Conservation (phyloP, 1,284 basidiomycete species). For the Agroathelia rolfsii region DNA sequence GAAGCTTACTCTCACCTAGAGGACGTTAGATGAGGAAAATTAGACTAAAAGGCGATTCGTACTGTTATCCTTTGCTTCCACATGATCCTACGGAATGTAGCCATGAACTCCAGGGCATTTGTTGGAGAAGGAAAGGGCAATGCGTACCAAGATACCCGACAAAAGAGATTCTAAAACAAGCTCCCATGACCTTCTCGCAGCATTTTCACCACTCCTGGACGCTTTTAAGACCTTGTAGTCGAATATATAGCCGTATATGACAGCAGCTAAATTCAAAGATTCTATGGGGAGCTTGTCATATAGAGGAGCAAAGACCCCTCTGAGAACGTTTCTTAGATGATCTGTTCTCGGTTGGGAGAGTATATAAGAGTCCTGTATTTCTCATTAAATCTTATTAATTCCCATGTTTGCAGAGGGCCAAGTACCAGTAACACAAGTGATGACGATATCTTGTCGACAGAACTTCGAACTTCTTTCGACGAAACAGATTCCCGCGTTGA, state of each 20-base stretch:
- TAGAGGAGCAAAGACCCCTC: constrained; percentile 17
- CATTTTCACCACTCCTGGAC: constrained; percentile 12
- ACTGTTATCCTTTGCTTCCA: too few relatives aligned
- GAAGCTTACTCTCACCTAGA: too few relatives aligned
- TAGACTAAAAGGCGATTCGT: too few relatives aligned
- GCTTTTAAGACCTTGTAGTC: constrained; percentile 18
- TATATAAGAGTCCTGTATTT: constrained; percentile 14
- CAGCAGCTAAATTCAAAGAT: constrained; percentile 18
- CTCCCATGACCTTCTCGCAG: constrained; percentile 20
- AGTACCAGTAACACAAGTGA: constrained; percentile 8
- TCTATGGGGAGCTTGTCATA: constrained; percentile 16
- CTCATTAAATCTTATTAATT: constrained; percentile 3
- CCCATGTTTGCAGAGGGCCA: too few relatives aligned
- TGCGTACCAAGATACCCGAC: constrained; percentile 24
- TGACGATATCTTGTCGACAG: constrained; percentile 9
- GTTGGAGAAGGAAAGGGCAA: too few relatives aligned
- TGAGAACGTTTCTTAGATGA: constrained; percentile 16
- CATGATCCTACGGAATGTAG: too few relatives aligned
- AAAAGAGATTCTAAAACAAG: constrained; percentile 18
- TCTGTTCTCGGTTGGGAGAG: constrained; percentile 12
- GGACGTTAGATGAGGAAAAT: too few relatives aligned
- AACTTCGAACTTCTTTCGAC: too few relatives aligned
- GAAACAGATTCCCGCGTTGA: too few relatives aligned
- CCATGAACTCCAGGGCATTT: too few relatives aligned
- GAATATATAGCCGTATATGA: constrained; percentile 18